Evolutionary conservation across 2,329 filamentous ascomycete species (phyloP).

Genomic region (Chrysoporthe deuterocubensis): DNA sequence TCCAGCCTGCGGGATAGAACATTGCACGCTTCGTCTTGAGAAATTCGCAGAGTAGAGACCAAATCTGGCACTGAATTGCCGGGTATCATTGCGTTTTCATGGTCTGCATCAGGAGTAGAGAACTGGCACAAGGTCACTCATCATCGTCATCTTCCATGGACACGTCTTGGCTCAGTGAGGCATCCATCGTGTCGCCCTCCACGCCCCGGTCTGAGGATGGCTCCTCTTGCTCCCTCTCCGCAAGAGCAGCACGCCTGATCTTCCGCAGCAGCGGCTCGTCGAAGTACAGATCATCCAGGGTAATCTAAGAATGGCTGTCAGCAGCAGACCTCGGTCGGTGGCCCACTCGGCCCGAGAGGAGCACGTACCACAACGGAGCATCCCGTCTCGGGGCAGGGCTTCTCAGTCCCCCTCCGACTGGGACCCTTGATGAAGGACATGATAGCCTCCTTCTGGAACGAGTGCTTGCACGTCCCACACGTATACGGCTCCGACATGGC

Average conservation of each 20-base stretch:
- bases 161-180: not conserved
- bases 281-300: conserved; percentile 55
- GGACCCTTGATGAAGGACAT: conserved; percentile 50
- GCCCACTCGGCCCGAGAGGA: not conserved
- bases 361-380: conserved; percentile 57
- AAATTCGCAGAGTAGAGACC: not conserved
- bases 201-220: conserved; percentile 37
- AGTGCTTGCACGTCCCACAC: conserved; percentile 70
- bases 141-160: not conserved
- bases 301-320: conserved; percentile 39
- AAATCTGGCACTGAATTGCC: not conserved
- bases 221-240: conserved; percentile 48
- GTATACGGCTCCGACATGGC: conserved; percentile 69
- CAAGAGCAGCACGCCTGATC: conserved; percentile 58
- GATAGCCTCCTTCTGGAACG: conserved; percentile 70
- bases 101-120: not conserved
- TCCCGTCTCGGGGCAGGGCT: conserved; percentile 67
- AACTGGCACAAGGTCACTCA: not conserved
- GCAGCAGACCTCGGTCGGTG: not conserved
- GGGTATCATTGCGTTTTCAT: not conserved
- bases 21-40: not conserved
- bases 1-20: not conserved
- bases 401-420: conserved; percentile 32
- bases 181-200: conserved; percentile 34
- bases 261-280: conserved; percentile 62